phyloP scores from a whole-genome alignment of 192 early-diverging fungal genomes.

The Entophlyctis luteolus region DNA sequence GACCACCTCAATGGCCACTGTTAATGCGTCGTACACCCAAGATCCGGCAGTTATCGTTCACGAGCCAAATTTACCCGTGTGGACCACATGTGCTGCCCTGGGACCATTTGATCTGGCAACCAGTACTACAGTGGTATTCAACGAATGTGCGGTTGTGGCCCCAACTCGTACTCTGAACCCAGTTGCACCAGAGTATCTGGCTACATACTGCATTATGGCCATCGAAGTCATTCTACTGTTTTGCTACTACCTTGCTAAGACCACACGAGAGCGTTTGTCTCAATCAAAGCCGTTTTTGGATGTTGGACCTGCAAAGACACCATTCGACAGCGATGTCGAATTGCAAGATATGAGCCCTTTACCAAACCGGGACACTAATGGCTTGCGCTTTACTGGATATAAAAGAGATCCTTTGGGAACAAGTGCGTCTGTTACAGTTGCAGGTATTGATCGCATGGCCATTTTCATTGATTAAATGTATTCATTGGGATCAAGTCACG shows the following conservation, averaged over 20 bases:
- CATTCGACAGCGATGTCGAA: slow-evolving; percentile 18
- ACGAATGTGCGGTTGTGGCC: slow-evolving; percentile 6
- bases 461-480: too few species aligned
- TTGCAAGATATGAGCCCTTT: slow-evolving; percentile 15
- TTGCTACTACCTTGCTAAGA: slow-evolving; percentile 22
- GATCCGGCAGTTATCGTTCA: neutral
- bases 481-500: slow-evolving; percentile 23
- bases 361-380: neutral
- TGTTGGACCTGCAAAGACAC: neutral
- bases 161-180: slow-evolving; percentile 18
- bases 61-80: slow-evolving; percentile 6
- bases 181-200: slow-evolving; percentile 28
- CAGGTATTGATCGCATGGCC: neutral
- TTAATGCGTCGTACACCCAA: slow-evolving; percentile 4
- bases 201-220: slow-evolving; percentile 23
- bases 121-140: neutral
- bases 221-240: slow-evolving; percentile 24
- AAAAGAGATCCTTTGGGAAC: slow-evolving; percentile 51
- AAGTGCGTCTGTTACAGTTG: slow-evolving; percentile 40
- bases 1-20: neutral
- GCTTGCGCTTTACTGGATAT: slow-evolving; percentile 60
- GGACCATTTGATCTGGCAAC: neutral
- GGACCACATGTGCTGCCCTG: neutral
- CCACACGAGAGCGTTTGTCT: neutral
- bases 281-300: neutral